Conservation (phyloP, 768 basidiomycete species). For the Chalciporus sphaerocephalus region DNA sequence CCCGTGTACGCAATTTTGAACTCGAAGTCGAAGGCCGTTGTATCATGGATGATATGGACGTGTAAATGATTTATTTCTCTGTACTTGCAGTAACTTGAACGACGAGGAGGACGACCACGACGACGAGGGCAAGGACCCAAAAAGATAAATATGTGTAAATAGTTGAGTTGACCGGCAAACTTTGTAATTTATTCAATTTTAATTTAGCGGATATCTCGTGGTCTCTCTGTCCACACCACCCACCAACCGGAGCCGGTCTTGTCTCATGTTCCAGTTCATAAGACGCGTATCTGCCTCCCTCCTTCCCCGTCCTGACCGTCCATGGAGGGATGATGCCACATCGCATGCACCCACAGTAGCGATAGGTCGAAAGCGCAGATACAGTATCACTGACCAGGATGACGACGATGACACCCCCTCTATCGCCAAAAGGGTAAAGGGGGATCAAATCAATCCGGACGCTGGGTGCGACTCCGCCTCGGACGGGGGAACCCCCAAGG, state of each 20-base stretch:
- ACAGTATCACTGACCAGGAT: conserved; percentile 44
- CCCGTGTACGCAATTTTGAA: background rate
- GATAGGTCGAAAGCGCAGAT: conserved; percentile 61
- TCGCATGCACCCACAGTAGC: conserved; percentile 69
- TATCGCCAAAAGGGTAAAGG: conserved; percentile 33
- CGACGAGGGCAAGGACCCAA: background rate
- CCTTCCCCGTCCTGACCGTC: conserved; percentile 66
- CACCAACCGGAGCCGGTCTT: background rate
- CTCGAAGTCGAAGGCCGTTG: background rate
- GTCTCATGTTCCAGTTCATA: conserved; percentile 59
- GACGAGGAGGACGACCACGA: background rate
- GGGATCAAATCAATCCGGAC: conserved; percentile 23
- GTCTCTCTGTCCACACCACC: background rate
- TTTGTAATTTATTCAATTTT: background rate
- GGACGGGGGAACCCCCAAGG: conserved; percentile 12
- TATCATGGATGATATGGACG: background rate
- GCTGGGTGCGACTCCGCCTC: conserved; percentile 22
- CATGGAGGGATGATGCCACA: conserved; percentile 76
- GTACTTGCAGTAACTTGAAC: background rate
- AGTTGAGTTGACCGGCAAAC: conserved; percentile 3
- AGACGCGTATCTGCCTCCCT: conserved; percentile 68
- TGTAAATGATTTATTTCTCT: background rate
- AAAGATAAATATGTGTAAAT: conserved; percentile 27
- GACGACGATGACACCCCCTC: conserved; percentile 31
- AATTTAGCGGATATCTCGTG: conserved; percentile 8